Evolutionary conservation across 495 filamentous ascomycete genomes (phyloP).

Genomic region (Hypomontagnella submonticulosa): DNA sequence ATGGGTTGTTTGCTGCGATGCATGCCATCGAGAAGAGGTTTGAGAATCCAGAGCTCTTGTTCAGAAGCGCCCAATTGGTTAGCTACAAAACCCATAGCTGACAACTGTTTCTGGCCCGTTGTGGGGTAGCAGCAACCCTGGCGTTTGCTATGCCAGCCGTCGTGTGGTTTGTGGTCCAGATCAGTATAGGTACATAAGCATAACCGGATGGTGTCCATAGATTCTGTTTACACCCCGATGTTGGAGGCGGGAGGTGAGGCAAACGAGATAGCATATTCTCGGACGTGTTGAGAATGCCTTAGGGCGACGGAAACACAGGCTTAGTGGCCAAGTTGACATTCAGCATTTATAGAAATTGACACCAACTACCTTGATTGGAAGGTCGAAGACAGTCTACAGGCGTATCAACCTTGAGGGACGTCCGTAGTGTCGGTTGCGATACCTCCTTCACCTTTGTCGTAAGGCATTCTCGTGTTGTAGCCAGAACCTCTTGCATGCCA

Average conservation of each 20-base stretch:
- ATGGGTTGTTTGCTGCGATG: slow-evolving; percentile 26
- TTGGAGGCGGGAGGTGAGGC: neutral
- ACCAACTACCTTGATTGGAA: neutral
- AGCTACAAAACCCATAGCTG: slow-evolving; percentile 4
- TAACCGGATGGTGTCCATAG: slow-evolving; percentile 9
- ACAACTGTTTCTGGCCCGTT: slow-evolving; percentile 10
- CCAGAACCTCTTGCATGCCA: slow-evolving; percentile 87
- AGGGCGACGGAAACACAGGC: neutral
- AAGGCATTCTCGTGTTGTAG: slow-evolving; percentile 73
- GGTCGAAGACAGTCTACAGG: slow-evolving; percentile 1
- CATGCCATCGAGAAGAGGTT: slow-evolving; percentile 20
- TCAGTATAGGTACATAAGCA: neutral
- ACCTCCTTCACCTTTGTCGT: slow-evolving; percentile 68
- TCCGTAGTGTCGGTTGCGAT: slow-evolving; percentile 2
- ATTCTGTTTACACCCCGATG: neutral
- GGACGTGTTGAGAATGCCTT: neutral
- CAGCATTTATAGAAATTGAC: slow-evolving; percentile 2
- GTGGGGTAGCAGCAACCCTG: slow-evolving; percentile 21
- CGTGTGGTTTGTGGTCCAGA: neutral
- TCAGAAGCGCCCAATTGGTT: slow-evolving; percentile 18
- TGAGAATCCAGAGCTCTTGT: slow-evolving; percentile 1
- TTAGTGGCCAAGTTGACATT: neutral
- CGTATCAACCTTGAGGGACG: neutral
- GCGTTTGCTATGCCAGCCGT: neutral
- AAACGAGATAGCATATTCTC: neutral